These are phyloP conservation scores for Dryas drummondii DNA, from an alignment of 306 rosid species.

Conservation along the genomic window DNA sequence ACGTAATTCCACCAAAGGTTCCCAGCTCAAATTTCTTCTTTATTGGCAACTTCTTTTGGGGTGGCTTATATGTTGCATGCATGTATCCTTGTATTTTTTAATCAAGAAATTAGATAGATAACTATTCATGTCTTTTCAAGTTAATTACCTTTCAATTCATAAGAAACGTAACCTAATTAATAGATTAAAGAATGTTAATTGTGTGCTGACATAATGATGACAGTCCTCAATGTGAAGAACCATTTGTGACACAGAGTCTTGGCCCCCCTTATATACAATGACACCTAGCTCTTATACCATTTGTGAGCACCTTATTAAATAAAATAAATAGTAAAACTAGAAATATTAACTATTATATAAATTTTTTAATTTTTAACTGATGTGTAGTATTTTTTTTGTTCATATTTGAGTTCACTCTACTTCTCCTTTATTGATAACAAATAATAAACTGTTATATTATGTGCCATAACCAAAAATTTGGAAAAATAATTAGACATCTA, in stretches of 20 bases:
- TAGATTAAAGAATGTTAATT: background rate
- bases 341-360: no score
- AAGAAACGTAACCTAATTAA: constrained; percentile 18
- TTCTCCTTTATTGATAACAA: no score
- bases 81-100: constrained; percentile 11
- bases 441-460: no score
- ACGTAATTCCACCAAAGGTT: constrained; percentile 22
- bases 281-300: constrained; percentile 4
- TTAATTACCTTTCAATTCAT: constrained; percentile 35
- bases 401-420: no score
- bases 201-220: background rate
- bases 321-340: no score
- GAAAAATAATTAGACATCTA: no score
- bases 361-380: no score
- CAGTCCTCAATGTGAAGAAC: background rate
- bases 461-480: no score
- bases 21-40: constrained; percentile 18
- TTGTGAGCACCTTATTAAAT: background rate
- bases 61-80: constrained; percentile 11
- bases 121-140: constrained; percentile 43
- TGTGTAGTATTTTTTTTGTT: no score
- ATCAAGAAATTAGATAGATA: constrained; percentile 17
- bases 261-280: constrained; percentile 1
- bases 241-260: background rate
- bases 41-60: constrained; percentile 39